Evolutionary conservation across 2,329 filamentous ascomycete genomes (phyloP), one percentile per base, ranked within the genome.

Genomic region (Fusarium cicatricum): DNA sequence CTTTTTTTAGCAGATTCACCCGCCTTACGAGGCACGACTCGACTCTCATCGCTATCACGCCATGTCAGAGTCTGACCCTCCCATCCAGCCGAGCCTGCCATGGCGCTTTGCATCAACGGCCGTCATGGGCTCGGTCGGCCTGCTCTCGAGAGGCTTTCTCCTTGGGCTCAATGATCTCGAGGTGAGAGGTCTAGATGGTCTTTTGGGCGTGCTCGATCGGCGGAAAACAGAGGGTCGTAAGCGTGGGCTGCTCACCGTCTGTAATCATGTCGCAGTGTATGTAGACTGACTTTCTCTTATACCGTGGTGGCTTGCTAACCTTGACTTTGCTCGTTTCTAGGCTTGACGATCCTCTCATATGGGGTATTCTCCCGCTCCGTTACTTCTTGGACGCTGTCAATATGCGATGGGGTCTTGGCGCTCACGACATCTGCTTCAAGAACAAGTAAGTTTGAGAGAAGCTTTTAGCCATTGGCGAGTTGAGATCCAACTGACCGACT

Each of bases 371-470:
- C 4, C 95, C 95, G 1, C 74, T 91, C 39, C 82, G 84, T 43
- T 91, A 95, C 70, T 79, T 85, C 62, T 86, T 90, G 69, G 85
- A 88, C 55, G 85, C 90, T 16, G 80, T 83, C 51, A 95, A 93
- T 71, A 82, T 92, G 69, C 86, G 95, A 72, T 98, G 93, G 92
- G 87, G 89, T 10, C 83, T 99, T 49, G 95, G 91, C 19, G 96
- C 92, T 68, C 91, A 97, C 73, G 95, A 99, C 74, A 93, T 99
- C 56, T 97, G 93, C 77, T 99, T 96, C 75, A 89, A 88, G 69
- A 94, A 91, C 71, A 88, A 86, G 91, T 95, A 77, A 58, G 80
- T 66, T 48, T 34, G 9, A 38, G 7, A 31, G 19, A 23, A 23
- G 14, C 10, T 36, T 28, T 14, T 26, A 8, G 32, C 37, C 16